Percentiles rank a stretch among this genome's conserved stretches.
These are phyloP conservation scores for Monosporozyma solicola DNA, from an alignment of 805 yeast genomes.

Conservation along the genomic window DNA sequence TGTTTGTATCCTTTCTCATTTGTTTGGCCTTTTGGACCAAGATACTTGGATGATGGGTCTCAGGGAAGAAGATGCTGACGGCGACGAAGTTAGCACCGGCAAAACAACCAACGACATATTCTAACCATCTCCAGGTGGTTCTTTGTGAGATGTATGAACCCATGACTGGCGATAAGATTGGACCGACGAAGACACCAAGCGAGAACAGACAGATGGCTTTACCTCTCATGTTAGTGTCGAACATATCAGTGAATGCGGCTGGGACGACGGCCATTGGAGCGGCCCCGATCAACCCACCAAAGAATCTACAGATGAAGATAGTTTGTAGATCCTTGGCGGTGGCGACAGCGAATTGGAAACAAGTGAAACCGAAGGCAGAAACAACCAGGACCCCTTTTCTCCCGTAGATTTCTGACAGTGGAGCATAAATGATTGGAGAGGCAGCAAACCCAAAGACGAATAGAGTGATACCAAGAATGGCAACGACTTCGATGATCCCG, in stretches of 20 bases:
- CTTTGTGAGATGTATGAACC: conserved; percentile 42
- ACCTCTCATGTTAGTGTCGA: conserved; percentile 58
- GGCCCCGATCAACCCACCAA: conserved; percentile 75
- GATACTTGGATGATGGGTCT: conserved; percentile 38
- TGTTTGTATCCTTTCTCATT: conserved; percentile 60
- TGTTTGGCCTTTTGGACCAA: conserved; percentile 43
- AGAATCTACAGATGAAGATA: conserved; percentile 65
- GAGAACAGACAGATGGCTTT: conserved; percentile 64
- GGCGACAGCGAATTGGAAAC: conserved; percentile 67
- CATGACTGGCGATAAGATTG: conserved; percentile 73
- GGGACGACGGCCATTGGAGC: conserved; percentile 82
- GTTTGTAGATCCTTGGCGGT: conserved; percentile 74
- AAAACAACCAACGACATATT: conserved; percentile 47
- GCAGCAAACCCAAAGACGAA: conserved; percentile 91
- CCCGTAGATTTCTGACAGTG: conserved; percentile 71
- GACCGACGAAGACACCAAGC: conserved; percentile 69
- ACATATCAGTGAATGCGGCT: conserved; percentile 80
- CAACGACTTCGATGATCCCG: conserved; percentile 59
- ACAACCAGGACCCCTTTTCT: conserved; percentile 52
- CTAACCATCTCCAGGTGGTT: conserved; percentile 39
- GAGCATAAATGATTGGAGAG: conserved; percentile 90
- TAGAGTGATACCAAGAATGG: conserved; percentile 65
- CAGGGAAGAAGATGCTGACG: conserved; percentile 37
- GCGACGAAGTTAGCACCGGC: conserved; percentile 31
- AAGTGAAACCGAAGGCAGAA: conserved; percentile 46